These are phyloP conservation scores for Lactarius tabidus DNA, from an alignment of 768 basidiomycete species.

Conservation along the genomic window DNA sequence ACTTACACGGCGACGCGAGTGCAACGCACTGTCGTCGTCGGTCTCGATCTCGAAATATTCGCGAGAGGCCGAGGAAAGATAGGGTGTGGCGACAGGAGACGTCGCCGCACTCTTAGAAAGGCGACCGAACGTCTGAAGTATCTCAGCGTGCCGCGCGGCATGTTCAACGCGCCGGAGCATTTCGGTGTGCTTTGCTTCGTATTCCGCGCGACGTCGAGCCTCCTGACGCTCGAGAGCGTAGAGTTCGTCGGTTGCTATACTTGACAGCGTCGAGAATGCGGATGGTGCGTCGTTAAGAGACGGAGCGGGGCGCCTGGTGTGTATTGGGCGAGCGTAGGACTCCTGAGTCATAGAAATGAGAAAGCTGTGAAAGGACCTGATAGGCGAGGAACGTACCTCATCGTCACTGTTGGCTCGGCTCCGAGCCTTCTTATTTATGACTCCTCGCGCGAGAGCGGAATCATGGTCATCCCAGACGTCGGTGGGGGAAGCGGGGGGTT, in stretches of 20 bases:
- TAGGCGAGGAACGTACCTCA: constrained; percentile 55
- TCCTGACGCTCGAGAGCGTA: constrained; percentile 86
- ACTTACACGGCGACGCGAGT: constrained; percentile 29
- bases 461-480: constrained; percentile 25
- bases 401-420: constrained; percentile 79
- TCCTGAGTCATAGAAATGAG: constrained; percentile 30
- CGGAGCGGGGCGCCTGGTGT: constrained; percentile 2
- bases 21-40: constrained; percentile 44
- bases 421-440: constrained; percentile 49
- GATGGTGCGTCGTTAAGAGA: constrained; percentile 29
- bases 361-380: background rate
- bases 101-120: constrained; percentile 26
- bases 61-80: constrained; percentile 8
- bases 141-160: constrained; percentile 44
- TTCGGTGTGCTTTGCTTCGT: constrained; percentile 49
- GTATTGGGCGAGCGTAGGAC: constrained; percentile 38
- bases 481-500: constrained; percentile 7
- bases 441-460: constrained; percentile 5
- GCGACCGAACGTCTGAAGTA: constrained; percentile 34
- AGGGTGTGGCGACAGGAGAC: constrained; percentile 22
- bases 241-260: constrained; percentile 82
- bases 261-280: constrained; percentile 59
- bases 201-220: constrained; percentile 59
- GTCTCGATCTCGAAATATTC: constrained; percentile 29
- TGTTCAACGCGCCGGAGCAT: constrained; percentile 34